These are phyloP conservation scores for Bombardia bombarda DNA, from an alignment of 495 filamentous ascomycete genomes.

Conservation along the genomic window DNA sequence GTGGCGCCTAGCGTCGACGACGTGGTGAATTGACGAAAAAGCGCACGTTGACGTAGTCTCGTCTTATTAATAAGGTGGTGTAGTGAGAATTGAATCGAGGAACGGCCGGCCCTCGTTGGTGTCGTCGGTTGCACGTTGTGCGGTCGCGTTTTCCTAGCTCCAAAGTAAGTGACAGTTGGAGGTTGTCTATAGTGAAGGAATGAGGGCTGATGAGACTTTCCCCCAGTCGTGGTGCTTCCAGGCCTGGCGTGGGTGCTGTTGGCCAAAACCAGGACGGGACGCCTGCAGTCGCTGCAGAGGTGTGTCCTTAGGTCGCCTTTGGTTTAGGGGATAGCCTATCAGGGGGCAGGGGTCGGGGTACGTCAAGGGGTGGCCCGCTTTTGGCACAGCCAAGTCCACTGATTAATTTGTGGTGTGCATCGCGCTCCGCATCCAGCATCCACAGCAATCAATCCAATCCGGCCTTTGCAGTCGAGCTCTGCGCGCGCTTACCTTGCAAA, in stretches of 20 bases:
- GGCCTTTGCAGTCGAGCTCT: no score
- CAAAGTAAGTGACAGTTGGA: slow-evolving; percentile 3
- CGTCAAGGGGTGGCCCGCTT: neutral
- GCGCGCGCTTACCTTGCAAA: no score
- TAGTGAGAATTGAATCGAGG: neutral
- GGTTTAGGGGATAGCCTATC: neutral
- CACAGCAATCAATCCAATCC: no score
- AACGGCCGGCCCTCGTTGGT: neutral
- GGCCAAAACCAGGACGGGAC: slow-evolving; percentile 3
- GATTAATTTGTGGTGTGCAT: no score
- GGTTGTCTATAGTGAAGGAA: neutral
- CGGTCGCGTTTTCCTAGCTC: neutral
- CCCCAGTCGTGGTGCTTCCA: neutral
- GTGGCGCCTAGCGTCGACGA: neutral
- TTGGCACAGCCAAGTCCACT: neutral
- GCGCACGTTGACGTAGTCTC: neutral
- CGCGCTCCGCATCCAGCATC: no score
- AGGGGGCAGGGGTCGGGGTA: neutral
- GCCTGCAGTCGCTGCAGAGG: neutral
- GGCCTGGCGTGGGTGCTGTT: slow-evolving; percentile 1
- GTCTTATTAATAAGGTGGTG: neutral
- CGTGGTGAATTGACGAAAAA: neutral
- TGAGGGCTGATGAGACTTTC: slow-evolving; percentile 4
- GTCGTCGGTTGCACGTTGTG: neutral
- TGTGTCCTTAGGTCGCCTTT: neutral